Evolutionary conservation across 495 filamentous ascomycete species (phyloP), one percentile per base, ranked within the genome.

Genomic region (Gamarada debralockiae): DNA sequence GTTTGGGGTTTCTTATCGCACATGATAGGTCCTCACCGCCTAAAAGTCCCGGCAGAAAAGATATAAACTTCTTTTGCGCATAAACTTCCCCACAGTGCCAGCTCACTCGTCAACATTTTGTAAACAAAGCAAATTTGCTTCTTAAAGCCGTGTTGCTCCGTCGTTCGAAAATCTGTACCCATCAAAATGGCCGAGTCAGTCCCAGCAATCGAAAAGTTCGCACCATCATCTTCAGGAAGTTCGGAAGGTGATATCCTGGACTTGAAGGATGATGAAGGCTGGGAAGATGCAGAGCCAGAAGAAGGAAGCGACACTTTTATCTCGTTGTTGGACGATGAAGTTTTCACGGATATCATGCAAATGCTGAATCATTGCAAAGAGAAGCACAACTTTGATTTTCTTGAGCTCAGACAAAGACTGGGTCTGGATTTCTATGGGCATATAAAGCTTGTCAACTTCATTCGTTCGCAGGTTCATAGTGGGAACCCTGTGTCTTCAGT

Each of bases 371-470:
- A 93, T 63, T 87, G 81, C 77, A 86, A 82, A 57, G 74, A 80
- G 24, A 82, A 79, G 57, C 75, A 91, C 65, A 70, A 74, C 21
- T 86, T 97, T 57, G 90, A 97, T 63, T 80, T 96, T 48, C 60
- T 85, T 25, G 76, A 70, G 41, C 72, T 85, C 13, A 75, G 79
- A 46, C 84, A 82, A 58, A 67, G 76, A 17, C 67, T 95, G 47
- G 76, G 70, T 29, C 71, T 96, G 40, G 90, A 96, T 55, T 95
- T 96, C 62, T 79, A 93, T 53, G 86, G 77, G 7, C 84, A 75
- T 45, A 83, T 96, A 53, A 95, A 90, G 67, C 70, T 96, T 12
- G 81, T 96, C 59, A 97, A 96, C 66, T 93, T 85, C 55, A 79
- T 89, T 41, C 84, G 86, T 5, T 65, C 73, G 7, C 62, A 78